A percentile compares a stretch with the other conserved stretches of the same genome.
Conservation (phyloP, 1,284 basidiomycete genomes). For the Cystobasidium sp. region DNA sequence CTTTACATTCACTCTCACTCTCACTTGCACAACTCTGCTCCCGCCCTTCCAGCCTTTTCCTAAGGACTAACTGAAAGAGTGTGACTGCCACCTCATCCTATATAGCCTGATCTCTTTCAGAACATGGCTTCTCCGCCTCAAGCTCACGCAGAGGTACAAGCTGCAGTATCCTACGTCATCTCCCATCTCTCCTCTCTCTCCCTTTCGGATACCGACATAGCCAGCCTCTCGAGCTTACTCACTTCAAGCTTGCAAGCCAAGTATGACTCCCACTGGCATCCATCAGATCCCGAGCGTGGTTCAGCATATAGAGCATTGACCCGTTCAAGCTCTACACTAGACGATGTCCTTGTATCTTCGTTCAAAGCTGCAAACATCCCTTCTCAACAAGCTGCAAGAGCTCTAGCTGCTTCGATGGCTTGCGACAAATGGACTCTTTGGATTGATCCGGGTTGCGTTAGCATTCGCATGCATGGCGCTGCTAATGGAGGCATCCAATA, state of each 20-base stretch:
- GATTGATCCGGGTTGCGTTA: conserved; percentile 54
- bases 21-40: not conserved
- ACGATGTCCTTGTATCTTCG: conserved; percentile 41
- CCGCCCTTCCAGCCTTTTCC: conserved; percentile 14
- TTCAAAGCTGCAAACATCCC: conserved; percentile 3
- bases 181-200: conserved; percentile 27
- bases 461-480: conserved; percentile 46
- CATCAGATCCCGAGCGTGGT: conserved; percentile 50
- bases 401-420: conserved; percentile 15
- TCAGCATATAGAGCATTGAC: conserved; percentile 51
- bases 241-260: conserved; percentile 35
- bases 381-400: conserved; percentile 9
- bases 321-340: conserved; percentile 9
- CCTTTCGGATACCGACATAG: not conserved
- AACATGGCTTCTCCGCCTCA: conserved; percentile 2
- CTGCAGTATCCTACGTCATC: conserved; percentile 5
- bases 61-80: not conserved
- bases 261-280: conserved; percentile 52
- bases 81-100: not conserved
- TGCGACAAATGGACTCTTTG: conserved; percentile 53
- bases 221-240: conserved; percentile 1
- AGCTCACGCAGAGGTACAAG: conserved; percentile 10
- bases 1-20: not conserved
- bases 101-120: not conserved
- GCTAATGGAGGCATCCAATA: not conserved